Evolutionary conservation across 352 stramenopile genomes (phyloP).

Genomic region (Globisporangium solare): DNA sequence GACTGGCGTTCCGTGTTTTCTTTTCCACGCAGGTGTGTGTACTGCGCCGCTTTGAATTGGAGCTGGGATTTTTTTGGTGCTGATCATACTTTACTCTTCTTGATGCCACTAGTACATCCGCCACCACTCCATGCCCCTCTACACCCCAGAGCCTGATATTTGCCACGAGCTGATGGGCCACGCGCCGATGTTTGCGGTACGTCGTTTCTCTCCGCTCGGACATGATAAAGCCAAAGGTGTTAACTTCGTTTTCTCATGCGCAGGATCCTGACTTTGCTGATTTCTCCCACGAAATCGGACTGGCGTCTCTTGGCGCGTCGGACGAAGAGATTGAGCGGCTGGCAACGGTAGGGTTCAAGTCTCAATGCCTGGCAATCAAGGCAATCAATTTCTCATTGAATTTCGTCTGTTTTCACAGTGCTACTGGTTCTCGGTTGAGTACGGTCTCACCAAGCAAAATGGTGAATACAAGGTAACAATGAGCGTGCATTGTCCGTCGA

Average conservation of each 20-base stretch:
- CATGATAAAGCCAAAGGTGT: not conserved
- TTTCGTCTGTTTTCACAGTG: slow-evolving; percentile 35
- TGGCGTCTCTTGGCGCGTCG: slow-evolving; percentile 93
- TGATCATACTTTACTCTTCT: not conserved
- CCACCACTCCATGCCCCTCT: slow-evolving; percentile 94
- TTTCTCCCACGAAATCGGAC: slow-evolving; percentile 96
- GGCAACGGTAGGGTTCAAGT: slow-evolving; percentile 60
- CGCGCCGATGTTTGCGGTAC: slow-evolving; percentile 94
- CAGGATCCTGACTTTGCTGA: slow-evolving; percentile 96
- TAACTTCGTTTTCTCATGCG: not conserved
- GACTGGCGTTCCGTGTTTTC: slow-evolving; percentile 97
- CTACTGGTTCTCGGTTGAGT: slow-evolving; percentile 99
- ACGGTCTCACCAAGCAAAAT: slow-evolving; percentile 92
- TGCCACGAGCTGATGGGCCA: slow-evolving; percentile 96
- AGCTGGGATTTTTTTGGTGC: too few relatives aligned
- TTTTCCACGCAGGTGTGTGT: slow-evolving; percentile 90
- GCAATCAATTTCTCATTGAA: not conserved
- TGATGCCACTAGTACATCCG: slow-evolving; percentile 83
- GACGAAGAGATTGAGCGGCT: slow-evolving; percentile 95
- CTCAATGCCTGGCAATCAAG: too few relatives aligned
- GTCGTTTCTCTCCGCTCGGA: slow-evolving; percentile 2
- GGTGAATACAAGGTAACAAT: slow-evolving; percentile 86
- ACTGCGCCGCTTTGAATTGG: too few relatives aligned
- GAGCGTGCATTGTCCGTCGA: too few relatives aligned
- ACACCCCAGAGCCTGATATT: slow-evolving; percentile 98